A percentile compares a stretch with the other conserved stretches of the same genome.
phyloP scores from a whole-genome alignment of 768 basidiomycete genomes.

The Holtermannia corniformis region DNA sequence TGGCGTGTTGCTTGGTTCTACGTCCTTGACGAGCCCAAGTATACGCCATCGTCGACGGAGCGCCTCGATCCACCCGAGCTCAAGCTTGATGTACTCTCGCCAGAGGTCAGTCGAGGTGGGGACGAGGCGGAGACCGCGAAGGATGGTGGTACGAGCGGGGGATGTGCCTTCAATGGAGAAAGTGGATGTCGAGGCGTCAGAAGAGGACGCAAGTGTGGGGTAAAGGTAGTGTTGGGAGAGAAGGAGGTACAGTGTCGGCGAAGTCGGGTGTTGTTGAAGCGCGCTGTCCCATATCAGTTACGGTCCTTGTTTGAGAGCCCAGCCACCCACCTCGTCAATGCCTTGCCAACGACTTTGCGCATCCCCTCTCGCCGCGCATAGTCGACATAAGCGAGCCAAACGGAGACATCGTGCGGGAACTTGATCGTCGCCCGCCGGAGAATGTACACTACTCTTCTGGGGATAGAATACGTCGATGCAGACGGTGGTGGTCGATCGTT shows the following conservation, averaged over 20 bases:
- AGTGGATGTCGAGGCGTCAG: slow-evolving; percentile 9
- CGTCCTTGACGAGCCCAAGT: slow-evolving; percentile 52
- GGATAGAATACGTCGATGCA: slow-evolving; percentile 74
- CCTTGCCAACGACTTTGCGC: slow-evolving; percentile 64
- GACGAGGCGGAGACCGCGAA: slow-evolving; percentile 74
- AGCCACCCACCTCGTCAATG: slow-evolving; percentile 62
- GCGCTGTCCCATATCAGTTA: slow-evolving; percentile 49
- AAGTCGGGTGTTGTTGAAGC: slow-evolving; percentile 73
- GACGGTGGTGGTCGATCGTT: slow-evolving; percentile 48
- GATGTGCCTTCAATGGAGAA: slow-evolving; percentile 39
- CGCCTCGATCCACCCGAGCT: slow-evolving; percentile 73
- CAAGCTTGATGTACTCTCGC: slow-evolving; percentile 85
- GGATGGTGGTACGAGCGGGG: slow-evolving; percentile 71
- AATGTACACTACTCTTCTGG: slow-evolving; percentile 74
- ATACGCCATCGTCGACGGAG: slow-evolving; percentile 69
- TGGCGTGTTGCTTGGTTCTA: slow-evolving; percentile 36
- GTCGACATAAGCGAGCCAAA: slow-evolving; percentile 84
- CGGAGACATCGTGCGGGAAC: slow-evolving; percentile 75
- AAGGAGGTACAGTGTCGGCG: slow-evolving; percentile 67
- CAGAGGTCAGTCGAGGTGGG: slow-evolving; percentile 65
- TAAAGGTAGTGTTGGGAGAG: slow-evolving; percentile 75
- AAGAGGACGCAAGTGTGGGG: slow-evolving; percentile 53
- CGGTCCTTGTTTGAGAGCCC: background rate
- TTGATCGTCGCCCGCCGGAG: slow-evolving; percentile 81
- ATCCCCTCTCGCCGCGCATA: slow-evolving; percentile 74